phyloP scores from a whole-genome alignment of 345 rosid species.

The Melastoma malabathricum region DNA sequence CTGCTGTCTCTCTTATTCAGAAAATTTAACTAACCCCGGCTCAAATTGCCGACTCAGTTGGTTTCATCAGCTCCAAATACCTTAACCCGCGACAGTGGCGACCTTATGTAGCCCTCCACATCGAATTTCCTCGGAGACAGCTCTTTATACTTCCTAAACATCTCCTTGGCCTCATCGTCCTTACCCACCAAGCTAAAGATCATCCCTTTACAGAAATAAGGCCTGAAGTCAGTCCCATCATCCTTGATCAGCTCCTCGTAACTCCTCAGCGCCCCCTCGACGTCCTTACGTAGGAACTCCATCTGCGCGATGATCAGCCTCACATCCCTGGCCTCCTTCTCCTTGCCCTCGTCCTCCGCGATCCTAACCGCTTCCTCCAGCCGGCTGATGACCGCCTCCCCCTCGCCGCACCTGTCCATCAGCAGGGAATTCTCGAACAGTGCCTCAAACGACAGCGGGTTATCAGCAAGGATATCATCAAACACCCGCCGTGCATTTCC shows the following conservation, averaged over 20 bases:
- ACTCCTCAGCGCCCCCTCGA: slow-evolving; percentile 66
- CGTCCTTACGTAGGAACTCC: slow-evolving; percentile 69
- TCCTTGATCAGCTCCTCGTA: slow-evolving; percentile 54
- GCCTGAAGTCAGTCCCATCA: slow-evolving; percentile 69
- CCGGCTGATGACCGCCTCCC: slow-evolving; percentile 54
- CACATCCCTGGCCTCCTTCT: slow-evolving; percentile 70
- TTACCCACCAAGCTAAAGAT: slow-evolving; percentile 63
- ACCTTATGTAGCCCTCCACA: slow-evolving; percentile 69
- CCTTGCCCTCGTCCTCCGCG: slow-evolving; percentile 45
- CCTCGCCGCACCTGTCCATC: slow-evolving; percentile 71
- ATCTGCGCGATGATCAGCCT: slow-evolving; percentile 78
- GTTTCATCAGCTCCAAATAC: slow-evolving; percentile 48
- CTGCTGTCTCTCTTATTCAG: not conserved
- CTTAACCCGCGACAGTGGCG: slow-evolving; percentile 61
- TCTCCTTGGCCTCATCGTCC: slow-evolving; percentile 66
- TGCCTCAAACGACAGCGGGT: slow-evolving; percentile 82
- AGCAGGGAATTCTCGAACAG: slow-evolving; percentile 78
- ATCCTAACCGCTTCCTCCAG: slow-evolving; percentile 53
- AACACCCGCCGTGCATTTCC: slow-evolving; percentile 62
- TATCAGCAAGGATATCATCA: slow-evolving; percentile 57
- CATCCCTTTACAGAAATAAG: slow-evolving; percentile 73
- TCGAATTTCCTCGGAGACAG: slow-evolving; percentile 63
- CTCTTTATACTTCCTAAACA: slow-evolving; percentile 62
- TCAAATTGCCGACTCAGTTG: slow-evolving; percentile 19
- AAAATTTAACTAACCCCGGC: not conserved